Evolutionary conservation across 371 early-diverging fungal genomes (phyloP), one percentile per base, ranked within the genome.

Genomic region (Rhizopus microsporus): DNA sequence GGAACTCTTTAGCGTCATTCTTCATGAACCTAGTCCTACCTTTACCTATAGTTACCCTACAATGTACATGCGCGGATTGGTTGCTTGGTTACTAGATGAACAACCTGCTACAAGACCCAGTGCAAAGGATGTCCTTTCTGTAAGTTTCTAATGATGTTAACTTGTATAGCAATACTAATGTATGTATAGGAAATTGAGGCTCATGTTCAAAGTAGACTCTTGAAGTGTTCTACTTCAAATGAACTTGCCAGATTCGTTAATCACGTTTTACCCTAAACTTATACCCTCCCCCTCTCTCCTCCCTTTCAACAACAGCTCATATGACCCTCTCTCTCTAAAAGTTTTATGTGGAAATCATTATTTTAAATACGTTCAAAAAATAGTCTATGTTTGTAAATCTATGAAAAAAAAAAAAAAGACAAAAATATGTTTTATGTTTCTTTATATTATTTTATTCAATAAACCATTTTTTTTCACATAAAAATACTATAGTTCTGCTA

Each of bases 41-140:
- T 79, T 79, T 51, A 75, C 77, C 7, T 79, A 79, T 54, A 74
- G 76, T 17, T 76, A 72, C 43, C 80, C 80, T 7, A 67, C 75
- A 32, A 76, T 76, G 80, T 79, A 79, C 50, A 80, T 76, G 77
- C 67, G 80, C 49, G 77, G 80, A 7, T 48, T 80, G 17, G 80
- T 79, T 44, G 80, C 80, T 35, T 79, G 80, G 80, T 43, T 79
- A 33, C 54, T 79, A 35, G 77, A 79, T 68, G 74, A 76, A 65
- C 57, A 65, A 7, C 67, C 74, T 39, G 43, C 57, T 30, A 76
- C 69, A 17, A 66, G 80, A 48, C 80, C 80, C 33, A 54, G 52
- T 54, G 77, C 78, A 4, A 58, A 62, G 29, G 78, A 75, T 57
- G 78, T 75, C 9, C 62, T 73, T 30, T 50, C 47, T 57, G 78